Evolutionary conservation across 2,329 filamentous ascomycete genomes (phyloP), one percentile per base, ranked within the genome.

Genomic region (Pyrenophora graminea): DNA sequence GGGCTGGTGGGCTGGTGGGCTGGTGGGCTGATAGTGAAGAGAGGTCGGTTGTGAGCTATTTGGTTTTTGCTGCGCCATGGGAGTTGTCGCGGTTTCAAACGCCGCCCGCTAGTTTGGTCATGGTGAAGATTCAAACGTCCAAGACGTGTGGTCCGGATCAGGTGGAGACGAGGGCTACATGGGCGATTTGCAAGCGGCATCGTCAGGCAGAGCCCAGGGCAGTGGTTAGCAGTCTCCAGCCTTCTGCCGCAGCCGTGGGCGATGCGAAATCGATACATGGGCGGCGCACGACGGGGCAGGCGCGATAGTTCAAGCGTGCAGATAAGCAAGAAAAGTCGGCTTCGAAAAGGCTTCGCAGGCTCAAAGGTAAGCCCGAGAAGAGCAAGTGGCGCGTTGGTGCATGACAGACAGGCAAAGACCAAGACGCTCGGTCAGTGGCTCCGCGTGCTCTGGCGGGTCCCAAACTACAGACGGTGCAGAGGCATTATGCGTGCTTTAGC

Each of bases 321-420:
- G 27, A 36, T 12, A 31, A 48, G 36, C 45, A 42, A 48, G 31
- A 30, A 50, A 39, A 51, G 52, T 56, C 45, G 53, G 31, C 37
- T 41, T 40, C 44, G 19, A 19, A 21, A 47, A 47, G 39, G 45
- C 37, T 47, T 47, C 45, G 43, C 43, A 38, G 27, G 34, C 38
- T 39, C 23, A 32, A 45, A 45, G 32, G 43, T 45, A 34, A 34
- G 33, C 36, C 47, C 55, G 15, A 53, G 52, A 52, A 46, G 21
- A 53, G 56, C 48, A 60, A 47, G 50, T 61, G 39, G 47, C 37
- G 55, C 53, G 53, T 34, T 50, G 49, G 46, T 61, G 51, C 59
- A 59, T 54, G 40, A 53, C 34, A 51, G 44, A 56, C 54, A 58
- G 55, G 54, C 54, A 42, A 32, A 21, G 19, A 21, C 19, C 19